Evolutionary conservation across 2,329 filamentous ascomycete genomes (phyloP), one percentile per base, ranked within the genome.

Genomic region (Colletotrichum sp.): DNA sequence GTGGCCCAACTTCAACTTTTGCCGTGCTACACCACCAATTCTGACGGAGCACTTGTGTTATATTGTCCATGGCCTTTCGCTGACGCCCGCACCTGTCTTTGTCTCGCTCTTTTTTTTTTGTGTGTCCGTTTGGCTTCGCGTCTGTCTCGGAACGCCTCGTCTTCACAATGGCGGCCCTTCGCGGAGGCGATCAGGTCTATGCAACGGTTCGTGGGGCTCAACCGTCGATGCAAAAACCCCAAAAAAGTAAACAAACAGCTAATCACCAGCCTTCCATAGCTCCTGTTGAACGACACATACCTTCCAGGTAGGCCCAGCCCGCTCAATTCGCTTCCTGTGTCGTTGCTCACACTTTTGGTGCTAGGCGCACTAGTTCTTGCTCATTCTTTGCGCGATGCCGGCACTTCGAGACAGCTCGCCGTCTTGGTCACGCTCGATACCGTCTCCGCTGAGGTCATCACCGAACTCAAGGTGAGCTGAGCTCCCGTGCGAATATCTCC

Each of bases 381-480:
- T 77, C 96, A 99, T 88, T 99, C 97, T 39, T 89, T 99, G 73
- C 94, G 95, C 85, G 97, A 99, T 93, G 94, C 93, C 81, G 95
- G 95, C 73, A 95, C 96, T 49, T 92, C 89, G 79, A 97, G 95
- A 88, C 96, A 95, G 88, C 89, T 99, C 80, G 96, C 94, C 76
- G 94, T 94, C 80, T 88, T 99, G 80, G 92, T 98, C 83, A 98
- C 96, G 6, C 89, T 93, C 71, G 96, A 98, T 81, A 93, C 91
- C 21, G 89, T 99, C 66, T 94, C 94, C 39, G 87, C 90, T 70
- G 93, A 93, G 69, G 95, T 95, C 64, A 90, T 99, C 76, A 89
- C 91, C 28, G 92, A 98, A 87, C 92, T 99, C 80, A 92, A 93
- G 90, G 96, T 95, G 84, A 81, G 75, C 28, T 52, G 32, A 6